These are phyloP conservation scores for Gardenia jasminoides DNA, from an alignment of 257 asterid species.

Conservation along the genomic window DNA sequence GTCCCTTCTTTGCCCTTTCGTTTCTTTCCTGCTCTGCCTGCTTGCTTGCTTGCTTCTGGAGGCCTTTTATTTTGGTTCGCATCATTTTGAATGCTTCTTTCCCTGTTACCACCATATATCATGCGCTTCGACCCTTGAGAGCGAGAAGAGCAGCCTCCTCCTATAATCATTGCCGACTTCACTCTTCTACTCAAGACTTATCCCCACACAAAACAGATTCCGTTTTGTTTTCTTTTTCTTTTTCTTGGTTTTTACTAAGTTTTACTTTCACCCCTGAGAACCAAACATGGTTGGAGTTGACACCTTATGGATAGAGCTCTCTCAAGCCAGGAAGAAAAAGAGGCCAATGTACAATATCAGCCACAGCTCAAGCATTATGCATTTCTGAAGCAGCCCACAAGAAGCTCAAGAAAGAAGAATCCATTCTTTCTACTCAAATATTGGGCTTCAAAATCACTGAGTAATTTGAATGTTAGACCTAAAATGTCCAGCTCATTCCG, in stretches of 20 bases:
- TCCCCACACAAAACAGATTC: not conserved
- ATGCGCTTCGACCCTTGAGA: slow-evolving; percentile 26
- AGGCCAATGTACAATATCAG: slow-evolving; percentile 20
- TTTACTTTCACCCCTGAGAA: slow-evolving; percentile 26
- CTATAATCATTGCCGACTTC: slow-evolving; percentile 43
- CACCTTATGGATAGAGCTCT: slow-evolving; percentile 49
- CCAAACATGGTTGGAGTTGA: slow-evolving; percentile 39
- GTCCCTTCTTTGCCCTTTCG: not conserved
- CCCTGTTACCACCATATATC: slow-evolving; percentile 16
- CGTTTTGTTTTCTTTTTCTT: not conserved
- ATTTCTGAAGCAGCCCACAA: slow-evolving; percentile 19
- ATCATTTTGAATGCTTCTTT: not conserved
- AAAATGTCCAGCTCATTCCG: slow-evolving; percentile 31
- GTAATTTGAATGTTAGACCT: slow-evolving; percentile 36
- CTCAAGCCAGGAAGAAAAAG: slow-evolving; percentile 33
- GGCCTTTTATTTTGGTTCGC: not conserved
- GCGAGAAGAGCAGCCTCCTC: slow-evolving; percentile 3
- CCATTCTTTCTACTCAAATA: slow-evolving; percentile 38
- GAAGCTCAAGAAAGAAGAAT: slow-evolving; percentile 25
- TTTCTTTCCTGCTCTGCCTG: not conserved
- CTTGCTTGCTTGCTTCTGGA: not conserved
- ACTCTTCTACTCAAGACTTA: slow-evolving; percentile 28
- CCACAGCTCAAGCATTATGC: slow-evolving; percentile 27
- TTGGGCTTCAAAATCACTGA: slow-evolving; percentile 55
- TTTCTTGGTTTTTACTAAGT: slow-evolving; percentile 16